phyloP scores from a whole-genome alignment of 768 basidiomycete species.

The Naganishia vaughanmartiniae region DNA sequence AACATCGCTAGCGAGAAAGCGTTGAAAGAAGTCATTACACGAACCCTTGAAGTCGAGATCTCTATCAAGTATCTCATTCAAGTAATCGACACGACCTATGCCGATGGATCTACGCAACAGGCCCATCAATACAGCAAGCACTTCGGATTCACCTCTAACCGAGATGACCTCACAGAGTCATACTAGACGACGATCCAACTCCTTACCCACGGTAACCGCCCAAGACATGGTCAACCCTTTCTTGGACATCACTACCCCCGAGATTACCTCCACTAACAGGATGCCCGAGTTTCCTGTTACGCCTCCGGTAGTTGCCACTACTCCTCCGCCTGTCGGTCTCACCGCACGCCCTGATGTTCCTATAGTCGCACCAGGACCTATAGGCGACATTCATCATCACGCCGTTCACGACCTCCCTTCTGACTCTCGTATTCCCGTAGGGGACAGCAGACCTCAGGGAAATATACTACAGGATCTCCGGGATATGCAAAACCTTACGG shows the following conservation, averaged over 20 bases:
- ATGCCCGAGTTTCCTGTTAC: background rate
- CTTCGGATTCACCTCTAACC: background rate
- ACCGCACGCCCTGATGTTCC: too few species aligned
- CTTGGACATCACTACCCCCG: background rate
- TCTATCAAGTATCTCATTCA: background rate
- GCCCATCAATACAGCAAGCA: background rate
- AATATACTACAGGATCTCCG: background rate
- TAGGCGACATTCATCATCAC: background rate
- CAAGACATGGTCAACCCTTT: background rate
- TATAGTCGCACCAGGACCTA: background rate
- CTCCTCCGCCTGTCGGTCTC: background rate
- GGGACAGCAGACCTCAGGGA: background rate
- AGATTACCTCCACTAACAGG: background rate
- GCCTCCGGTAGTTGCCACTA: background rate
- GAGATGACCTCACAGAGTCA: background rate
- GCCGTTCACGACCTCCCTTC: background rate
- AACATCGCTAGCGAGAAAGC: background rate
- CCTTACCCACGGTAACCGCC: background rate
- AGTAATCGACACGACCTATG: background rate
- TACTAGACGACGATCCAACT: background rate
- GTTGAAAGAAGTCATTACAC: too few species aligned
- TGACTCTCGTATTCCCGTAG: background rate
- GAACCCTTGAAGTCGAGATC: background rate
- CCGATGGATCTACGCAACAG: background rate
- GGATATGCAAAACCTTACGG: background rate